Base-by-base conservation (phyloP, 352 stramenopile species). In the Blastocystis sp. region DNA sequence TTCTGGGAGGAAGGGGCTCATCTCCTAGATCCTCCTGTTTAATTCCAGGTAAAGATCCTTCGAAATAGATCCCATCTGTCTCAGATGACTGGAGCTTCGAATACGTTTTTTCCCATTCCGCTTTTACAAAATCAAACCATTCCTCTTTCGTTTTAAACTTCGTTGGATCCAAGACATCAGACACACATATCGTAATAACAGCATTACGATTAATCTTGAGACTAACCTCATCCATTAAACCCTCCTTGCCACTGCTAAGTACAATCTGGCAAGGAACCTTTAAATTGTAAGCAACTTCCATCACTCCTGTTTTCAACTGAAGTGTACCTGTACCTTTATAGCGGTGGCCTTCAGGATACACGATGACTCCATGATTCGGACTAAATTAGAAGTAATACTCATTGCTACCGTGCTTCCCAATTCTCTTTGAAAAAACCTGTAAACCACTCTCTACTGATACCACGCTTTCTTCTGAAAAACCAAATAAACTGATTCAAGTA, bases 281-380 rank as follows among this genome's bases (percentile, higher is more conserved):
- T 9, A 89, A 62, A 45, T 89, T 89, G 41, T 89, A 89, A 6
- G 78, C 78, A 34, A 89, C 78, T 76, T 89, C 78, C 78, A 89
- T 89, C 53, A 89, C 78, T 45, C 78, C 78, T 13, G 78, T 89
- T 30, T 89, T 89, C 45, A 89, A 20, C 6, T 59, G 37, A 6
- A 89, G 41, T 18, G 63, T 66, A 13, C 78, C 78, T 43, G 75
- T 62, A 24, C 66, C 78, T 34, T 89, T 76, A 34, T 64, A 89
- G n/a, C 78, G 78, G n/a, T 89, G 78, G 30, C 78, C 78, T 43
- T 89, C 78, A 18, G 78, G 78, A 78, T 89, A 89, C 18, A 89
- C 78, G 30, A 89, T 89, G 20, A 89, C 53, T 43, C 78, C 78
- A 13, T 13, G 39, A 43, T 89, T 30, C 2, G 43, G 20, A 43